Base-by-base conservation (phyloP, 164 flowering plant genomes). In the Magnolia kwangsiensis region DNA sequence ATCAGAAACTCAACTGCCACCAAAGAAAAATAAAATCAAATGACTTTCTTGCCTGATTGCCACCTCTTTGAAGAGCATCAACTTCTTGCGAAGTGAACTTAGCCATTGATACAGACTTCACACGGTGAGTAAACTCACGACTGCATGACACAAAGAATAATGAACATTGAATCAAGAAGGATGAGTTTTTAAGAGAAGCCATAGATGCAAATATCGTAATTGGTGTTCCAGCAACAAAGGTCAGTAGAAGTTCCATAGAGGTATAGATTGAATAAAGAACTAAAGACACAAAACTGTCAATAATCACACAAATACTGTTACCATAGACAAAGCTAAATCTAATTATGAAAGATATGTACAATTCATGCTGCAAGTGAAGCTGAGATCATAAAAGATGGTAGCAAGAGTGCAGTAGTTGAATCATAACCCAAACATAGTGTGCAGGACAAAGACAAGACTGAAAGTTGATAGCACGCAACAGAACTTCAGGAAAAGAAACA, bases 121-220 rank as follows among this genome's bases (percentile, higher is more conserved):
- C 99, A 64, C 99, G 95, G 77, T 96, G 99, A 73, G 98, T 93
- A 77, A 96, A 96, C 84, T 96, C 99, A 21, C 99, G 99, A 81
- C 99, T 96, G 90, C 67, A 76, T 37, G 67, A 59, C 58, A 73
- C 37, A 71, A 76, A 74, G 51, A 80, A 65, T 49, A 72, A 67
- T 14, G 23, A 21, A 14, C 45, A 23, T 18, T 11, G 11, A 61
- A 18, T 50, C 58, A 70, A 45, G 21, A 50, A n/a, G 5, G 8
- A 18, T 21, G 58, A 49, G n/a, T 16, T 27, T 29, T 68, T 31
- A 31, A 68, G 50, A 14, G 50, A 68, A 68, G 45, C 19, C 50
- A 68, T 19, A 18, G 14, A 68, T 16, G 31, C 8, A 27, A 37
- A 37, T 37, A 37, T 37, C 7, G 0, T 14, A 29, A 68, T 11